phyloP scores from a whole-genome alignment of 2,329 filamentous ascomycete species.

The Colletotrichum chrysophilum region DNA sequence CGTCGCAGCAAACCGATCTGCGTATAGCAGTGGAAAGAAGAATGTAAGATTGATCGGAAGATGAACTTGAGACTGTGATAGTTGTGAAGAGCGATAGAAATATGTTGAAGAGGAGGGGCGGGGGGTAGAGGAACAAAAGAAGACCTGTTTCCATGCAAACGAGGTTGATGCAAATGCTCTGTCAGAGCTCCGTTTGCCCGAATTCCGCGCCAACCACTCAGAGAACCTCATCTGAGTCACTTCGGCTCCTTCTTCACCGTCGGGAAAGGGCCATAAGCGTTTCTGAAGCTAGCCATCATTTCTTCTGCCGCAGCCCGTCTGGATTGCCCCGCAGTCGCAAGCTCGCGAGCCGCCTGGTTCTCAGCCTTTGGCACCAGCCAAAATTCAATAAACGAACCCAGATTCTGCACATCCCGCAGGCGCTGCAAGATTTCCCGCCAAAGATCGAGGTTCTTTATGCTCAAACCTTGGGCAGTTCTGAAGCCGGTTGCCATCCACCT shows the following conservation, averaged over 20 bases:
- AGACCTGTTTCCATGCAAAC: neutral
- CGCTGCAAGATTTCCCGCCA: neutral
- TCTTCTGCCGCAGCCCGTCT: neutral
- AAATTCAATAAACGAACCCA: neutral
- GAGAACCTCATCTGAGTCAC: neutral
- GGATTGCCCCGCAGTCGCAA: neutral
- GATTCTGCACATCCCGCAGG: neutral
- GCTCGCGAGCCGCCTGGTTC: neutral
- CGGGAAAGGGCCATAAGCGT: neutral
- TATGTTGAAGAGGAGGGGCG: neutral
- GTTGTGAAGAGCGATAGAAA: neutral
- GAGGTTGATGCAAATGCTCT: fast-evolving
- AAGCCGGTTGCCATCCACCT: neutral
- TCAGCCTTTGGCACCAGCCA: neutral
- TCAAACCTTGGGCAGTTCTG: fast-evolving
- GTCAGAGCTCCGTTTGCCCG: neutral
- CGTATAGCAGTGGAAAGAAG: neutral
- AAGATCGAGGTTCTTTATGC: neutral
- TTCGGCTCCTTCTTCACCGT: neutral
- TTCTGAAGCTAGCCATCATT: neutral
- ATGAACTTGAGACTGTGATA: neutral
- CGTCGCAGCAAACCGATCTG: neutral
- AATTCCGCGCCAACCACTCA: neutral
- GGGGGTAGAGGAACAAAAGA: neutral
- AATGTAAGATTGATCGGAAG: neutral